These are phyloP conservation scores for Cornus controversa DNA, from an alignment of 148 eudicot genomes.

Conservation along the genomic window DNA sequence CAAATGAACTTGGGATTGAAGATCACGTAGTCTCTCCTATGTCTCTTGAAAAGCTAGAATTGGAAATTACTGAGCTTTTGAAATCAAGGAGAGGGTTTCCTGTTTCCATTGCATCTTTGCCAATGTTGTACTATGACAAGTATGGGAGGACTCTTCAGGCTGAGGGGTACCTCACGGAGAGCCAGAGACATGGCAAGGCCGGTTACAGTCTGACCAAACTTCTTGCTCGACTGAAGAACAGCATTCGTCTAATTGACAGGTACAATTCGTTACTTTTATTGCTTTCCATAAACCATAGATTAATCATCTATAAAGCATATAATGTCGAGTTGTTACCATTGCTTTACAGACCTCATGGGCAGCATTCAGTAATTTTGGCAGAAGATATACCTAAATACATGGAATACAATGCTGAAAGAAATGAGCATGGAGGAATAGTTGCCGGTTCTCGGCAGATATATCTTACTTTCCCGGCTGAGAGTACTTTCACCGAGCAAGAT, in stretches of 20 bases:
- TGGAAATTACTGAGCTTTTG: conserved; percentile 48
- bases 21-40: conserved; percentile 31
- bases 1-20: conserved; percentile 38
- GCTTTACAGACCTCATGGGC: conserved; percentile 57
- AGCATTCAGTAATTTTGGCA: conserved; percentile 52
- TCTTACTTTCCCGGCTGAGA: conserved; percentile 62
- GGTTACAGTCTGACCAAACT: conserved; percentile 64
- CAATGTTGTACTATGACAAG: conserved; percentile 55
- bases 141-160: conserved; percentile 54
- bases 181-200: conserved; percentile 63
- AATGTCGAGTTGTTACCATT: neutral
- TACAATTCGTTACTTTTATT: conserved; percentile 2
- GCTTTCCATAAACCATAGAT: neutral
- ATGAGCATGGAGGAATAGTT: conserved; percentile 44
- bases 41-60: conserved; percentile 42
- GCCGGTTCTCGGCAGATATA: conserved; percentile 59
- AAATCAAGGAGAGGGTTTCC: conserved; percentile 46
- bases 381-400: conserved; percentile 46
- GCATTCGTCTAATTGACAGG: conserved; percentile 56
- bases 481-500: conserved; percentile 56
- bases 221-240: conserved; percentile 50
- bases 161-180: conserved; percentile 62
- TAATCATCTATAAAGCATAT: neutral
- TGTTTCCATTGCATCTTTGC: conserved; percentile 57
- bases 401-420: conserved; percentile 34